These are phyloP conservation scores for Metarhizium brunneum DNA, from an alignment of 2,329 filamentous ascomycete genomes.

Conservation along the genomic window DNA sequence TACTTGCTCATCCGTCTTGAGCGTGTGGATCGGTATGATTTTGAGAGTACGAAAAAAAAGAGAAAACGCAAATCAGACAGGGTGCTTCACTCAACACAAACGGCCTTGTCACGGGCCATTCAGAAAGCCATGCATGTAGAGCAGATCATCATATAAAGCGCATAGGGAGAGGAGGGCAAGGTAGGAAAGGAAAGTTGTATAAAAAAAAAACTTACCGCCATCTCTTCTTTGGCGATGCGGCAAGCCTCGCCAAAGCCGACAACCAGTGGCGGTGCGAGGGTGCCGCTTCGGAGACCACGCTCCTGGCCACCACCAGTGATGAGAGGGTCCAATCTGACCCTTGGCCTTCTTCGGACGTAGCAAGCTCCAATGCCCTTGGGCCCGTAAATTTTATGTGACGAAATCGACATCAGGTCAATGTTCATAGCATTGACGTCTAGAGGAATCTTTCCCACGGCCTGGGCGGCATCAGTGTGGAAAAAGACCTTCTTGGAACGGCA, in stretches of 20 bases:
- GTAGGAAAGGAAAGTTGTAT: background rate
- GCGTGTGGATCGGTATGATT: background rate
- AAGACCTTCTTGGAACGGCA: slow-evolving; percentile 90
- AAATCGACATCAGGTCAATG: slow-evolving; percentile 97
- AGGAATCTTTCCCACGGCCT: slow-evolving; percentile 97
- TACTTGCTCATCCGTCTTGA: background rate
- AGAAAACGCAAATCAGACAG: slow-evolving; percentile 43
- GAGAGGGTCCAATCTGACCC: slow-evolving; percentile 89
- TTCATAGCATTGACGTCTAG: slow-evolving; percentile 97
- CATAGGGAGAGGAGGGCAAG: slow-evolving; percentile 7
- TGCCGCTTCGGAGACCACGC: slow-evolving; percentile 87
- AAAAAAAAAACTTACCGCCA: slow-evolving; percentile 58
- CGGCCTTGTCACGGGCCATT: slow-evolving; percentile 56
- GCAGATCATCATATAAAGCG: slow-evolving; percentile 62
- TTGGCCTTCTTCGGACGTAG: slow-evolving; percentile 84
- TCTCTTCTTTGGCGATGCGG: slow-evolving; percentile 80
- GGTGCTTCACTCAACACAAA: slow-evolving; percentile 56
- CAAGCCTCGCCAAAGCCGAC: slow-evolving; percentile 96
- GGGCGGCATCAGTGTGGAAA: slow-evolving; percentile 94
- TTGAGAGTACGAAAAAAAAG: background rate
- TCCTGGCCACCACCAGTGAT: slow-evolving; percentile 96
- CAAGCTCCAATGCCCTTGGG: slow-evolving; percentile 96
- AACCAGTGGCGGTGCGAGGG: slow-evolving; percentile 76
- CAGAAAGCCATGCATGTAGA: slow-evolving; percentile 87
- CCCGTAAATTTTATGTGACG: slow-evolving; percentile 96